Evolutionary conservation across 192 early-diverging fungal species (phyloP), one percentile per base, ranked within the genome.

Genomic region (Entomortierella parvispora): DNA sequence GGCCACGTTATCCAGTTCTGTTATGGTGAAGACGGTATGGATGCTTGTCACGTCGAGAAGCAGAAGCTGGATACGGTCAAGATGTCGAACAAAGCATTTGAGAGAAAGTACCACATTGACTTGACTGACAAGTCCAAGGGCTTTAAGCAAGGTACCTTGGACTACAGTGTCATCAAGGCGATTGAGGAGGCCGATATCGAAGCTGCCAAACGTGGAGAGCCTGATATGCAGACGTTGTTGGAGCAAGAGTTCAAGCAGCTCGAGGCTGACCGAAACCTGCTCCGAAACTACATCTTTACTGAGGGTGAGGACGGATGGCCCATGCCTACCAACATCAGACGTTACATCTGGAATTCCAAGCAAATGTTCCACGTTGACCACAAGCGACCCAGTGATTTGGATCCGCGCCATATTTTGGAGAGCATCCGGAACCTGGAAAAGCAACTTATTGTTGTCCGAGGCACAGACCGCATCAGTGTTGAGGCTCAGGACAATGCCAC

Each of bases 1-100:
- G 96, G 96, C 23, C 91, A 96, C 68, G 87, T 99, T 44, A 82
- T 99, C 20, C 95, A 99, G 84, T 99, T 98, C 85, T 90, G 87
- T 65, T 99, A 98, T 78, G 97, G 97, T 53, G 97, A 99, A 72
- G 97, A 99, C 77, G 96, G 96, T 49, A 97, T 98, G 94, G 97
- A 99, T 80, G 95, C 90, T 20, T 40, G 37, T 40, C 37, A 40
- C 37, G 92, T 98, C 43, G 96, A 99, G 82, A 81, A 76, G 23
- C 97, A 97, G 72, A 86, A 82, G 20, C 67, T 99, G 22, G 84
- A 87, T 22, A 82, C 90, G 40, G 87, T 98, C 63, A 84, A 83
- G 49, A 85, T 90, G 62, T 83, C 77, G 62, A 82, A 97, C 80
- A 70, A 55, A 0, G 66, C 86, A 32, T 97, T 98, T 68, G 90